These are phyloP conservation scores for Micromonas commoda DNA, from an alignment of 139 green algal genomes.

Conservation along the genomic window DNA sequence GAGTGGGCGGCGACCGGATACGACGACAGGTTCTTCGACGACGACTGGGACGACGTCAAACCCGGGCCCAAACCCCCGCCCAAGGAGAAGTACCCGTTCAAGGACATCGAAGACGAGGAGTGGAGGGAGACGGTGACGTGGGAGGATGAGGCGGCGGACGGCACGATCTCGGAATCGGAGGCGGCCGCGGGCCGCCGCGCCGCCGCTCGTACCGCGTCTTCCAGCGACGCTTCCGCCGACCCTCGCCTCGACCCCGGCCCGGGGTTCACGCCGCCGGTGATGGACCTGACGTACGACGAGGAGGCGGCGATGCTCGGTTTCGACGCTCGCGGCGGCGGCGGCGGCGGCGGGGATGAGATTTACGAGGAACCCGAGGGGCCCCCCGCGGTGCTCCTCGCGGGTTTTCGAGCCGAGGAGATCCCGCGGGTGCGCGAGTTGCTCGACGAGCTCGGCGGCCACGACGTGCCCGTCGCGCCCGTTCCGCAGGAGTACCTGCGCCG, in stretches of 20 bases:
- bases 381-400: neutral
- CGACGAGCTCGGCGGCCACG: conserved; percentile 1
- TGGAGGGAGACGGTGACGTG: neutral
- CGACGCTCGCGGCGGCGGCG: neutral
- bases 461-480: neutral
- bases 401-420: neutral
- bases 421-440: conserved; percentile 2
- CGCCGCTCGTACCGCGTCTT: too few relatives aligned
- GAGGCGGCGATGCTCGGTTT: neutral
- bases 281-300: neutral
- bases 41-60: neutral
- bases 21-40: neutral
- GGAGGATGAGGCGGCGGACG: neutral
- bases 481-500: neutral
- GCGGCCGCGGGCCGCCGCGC: too few relatives aligned
- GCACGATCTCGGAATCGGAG: neutral
- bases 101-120: neutral
- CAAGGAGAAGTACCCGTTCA: neutral
- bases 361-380: neutral
- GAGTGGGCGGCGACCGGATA: neutral
- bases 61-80: neutral
- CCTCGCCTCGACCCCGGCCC: too few relatives aligned
- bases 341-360: too few relatives aligned
- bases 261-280: neutral
- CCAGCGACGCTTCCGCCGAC: too few relatives aligned